Percentiles rank a stretch among this genome's conserved stretches.
phyloP scores from a whole-genome alignment of 2,329 filamentous ascomycete species.

The Microcyclosporella mali region DNA sequence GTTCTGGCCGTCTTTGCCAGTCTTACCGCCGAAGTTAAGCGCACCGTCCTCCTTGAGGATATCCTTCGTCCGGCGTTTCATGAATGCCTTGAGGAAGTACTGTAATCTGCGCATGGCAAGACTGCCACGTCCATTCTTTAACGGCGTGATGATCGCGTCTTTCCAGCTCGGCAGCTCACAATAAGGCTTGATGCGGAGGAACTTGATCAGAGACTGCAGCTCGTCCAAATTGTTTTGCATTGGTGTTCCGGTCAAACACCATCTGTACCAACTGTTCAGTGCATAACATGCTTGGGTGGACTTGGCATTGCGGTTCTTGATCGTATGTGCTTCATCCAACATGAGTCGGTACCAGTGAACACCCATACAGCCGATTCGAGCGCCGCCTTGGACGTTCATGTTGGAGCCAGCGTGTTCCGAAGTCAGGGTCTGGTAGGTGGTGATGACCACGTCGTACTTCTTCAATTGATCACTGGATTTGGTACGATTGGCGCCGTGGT shows the following conservation, averaged over 20 bases:
- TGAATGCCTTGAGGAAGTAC: constrained; percentile 80
- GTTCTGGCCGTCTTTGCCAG: constrained; percentile 46
- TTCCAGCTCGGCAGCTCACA: constrained; percentile 83
- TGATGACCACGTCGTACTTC: constrained; percentile 90
- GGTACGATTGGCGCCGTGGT: constrained; percentile 81
- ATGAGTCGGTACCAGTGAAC: constrained; percentile 94
- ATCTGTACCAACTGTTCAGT: constrained; percentile 77
- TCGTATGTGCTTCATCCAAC: constrained; percentile 92
- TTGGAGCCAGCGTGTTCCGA: constrained; percentile 75
- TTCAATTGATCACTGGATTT: constrained; percentile 72
- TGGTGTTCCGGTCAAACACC: constrained; percentile 93
- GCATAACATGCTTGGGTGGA: constrained; percentile 87
- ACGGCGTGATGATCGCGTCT: constrained; percentile 78
- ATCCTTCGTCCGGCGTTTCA: constrained; percentile 97
- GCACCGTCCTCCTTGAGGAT: constrained; percentile 86
- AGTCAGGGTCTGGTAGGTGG: constrained; percentile 90
- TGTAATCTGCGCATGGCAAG: constrained; percentile 84
- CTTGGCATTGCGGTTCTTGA: constrained; percentile 97
- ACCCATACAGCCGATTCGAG: constrained; percentile 79
- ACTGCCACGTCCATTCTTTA: constrained; percentile 84
- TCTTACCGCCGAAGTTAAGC: constrained; percentile 67
- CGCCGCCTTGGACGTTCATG: constrained; percentile 52
- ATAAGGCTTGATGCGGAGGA: constrained; percentile 86
- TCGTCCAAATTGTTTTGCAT: constrained; percentile 99
- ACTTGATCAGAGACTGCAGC: constrained; percentile 85